phyloP scores from a whole-genome alignment of 352 stramenopile genomes.

The Pseudoperonospora humuli region DNA sequence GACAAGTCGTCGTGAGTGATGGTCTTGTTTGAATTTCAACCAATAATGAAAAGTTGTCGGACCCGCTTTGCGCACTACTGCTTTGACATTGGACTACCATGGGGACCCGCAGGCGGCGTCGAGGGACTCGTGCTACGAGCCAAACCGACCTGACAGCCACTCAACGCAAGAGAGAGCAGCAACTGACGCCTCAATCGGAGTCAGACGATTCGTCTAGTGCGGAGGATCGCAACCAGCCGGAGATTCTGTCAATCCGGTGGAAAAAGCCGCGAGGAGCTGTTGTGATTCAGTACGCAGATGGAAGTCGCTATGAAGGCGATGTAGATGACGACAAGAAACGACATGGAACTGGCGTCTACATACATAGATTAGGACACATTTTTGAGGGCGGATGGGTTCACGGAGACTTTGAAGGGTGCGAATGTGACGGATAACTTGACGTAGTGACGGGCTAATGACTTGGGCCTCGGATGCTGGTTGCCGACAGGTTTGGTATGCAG shows the following conservation, averaged over 20 bases:
- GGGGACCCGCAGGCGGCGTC: slow-evolving; percentile 58
- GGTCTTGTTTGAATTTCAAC: neutral
- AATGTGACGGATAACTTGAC: neutral
- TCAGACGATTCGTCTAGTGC: slow-evolving; percentile 3
- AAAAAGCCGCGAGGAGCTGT: slow-evolving; percentile 36
- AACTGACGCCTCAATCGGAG: slow-evolving; percentile 10
- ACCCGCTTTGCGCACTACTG: slow-evolving; percentile 1
- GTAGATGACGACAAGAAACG: slow-evolving; percentile 37
- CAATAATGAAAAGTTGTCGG: neutral
- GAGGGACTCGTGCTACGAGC: slow-evolving; percentile 20
- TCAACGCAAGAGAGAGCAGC: slow-evolving; percentile 14
- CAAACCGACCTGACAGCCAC: slow-evolving; percentile 15
- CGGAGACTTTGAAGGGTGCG: slow-evolving; percentile 79
- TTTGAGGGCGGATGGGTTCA: slow-evolving; percentile 80
- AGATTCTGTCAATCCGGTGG: slow-evolving; percentile 44
- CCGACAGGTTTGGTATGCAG: slow-evolving; percentile 72
- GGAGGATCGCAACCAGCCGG: slow-evolving; percentile 13
- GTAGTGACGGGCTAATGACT: slow-evolving; percentile 1
- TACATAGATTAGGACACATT: slow-evolving; percentile 47
- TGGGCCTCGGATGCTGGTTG: neutral
- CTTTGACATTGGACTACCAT: slow-evolving; percentile 18
- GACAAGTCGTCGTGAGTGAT: neutral
- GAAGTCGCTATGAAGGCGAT: slow-evolving; percentile 57
- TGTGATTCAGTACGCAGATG: slow-evolving; percentile 54
- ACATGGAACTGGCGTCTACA: slow-evolving; percentile 55